phyloP scores from a whole-genome alignment of 1,284 basidiomycete species.

The Earliella scabrosa region DNA sequence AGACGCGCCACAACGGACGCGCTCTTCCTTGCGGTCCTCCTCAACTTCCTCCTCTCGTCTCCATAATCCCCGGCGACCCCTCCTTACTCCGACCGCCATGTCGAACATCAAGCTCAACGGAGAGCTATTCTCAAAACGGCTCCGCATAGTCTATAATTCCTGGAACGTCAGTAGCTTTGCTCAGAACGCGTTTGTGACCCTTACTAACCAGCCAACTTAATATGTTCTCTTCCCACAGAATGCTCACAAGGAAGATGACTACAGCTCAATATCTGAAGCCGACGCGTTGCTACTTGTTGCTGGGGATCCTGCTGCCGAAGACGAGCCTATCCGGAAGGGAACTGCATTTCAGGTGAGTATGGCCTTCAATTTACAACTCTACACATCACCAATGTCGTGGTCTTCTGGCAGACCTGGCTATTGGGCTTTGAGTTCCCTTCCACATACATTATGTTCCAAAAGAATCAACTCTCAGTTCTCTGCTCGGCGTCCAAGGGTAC shows the following conservation, averaged over 20 bases:
- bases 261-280: slow-evolving; percentile 63
- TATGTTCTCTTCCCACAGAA: slow-evolving; percentile 40
- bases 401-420: slow-evolving; percentile 78
- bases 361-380: slow-evolving; percentile 12
- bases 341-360: slow-evolving; percentile 83
- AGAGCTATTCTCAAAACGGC: slow-evolving; percentile 64
- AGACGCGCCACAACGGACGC: slow-evolving; percentile 32
- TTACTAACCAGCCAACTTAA: slow-evolving; percentile 8
- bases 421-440: slow-evolving; percentile 98
- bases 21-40: slow-evolving; percentile 18
- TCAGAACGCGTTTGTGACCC: background rate
- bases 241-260: slow-evolving; percentile 72
- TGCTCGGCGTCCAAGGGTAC: slow-evolving; percentile 91
- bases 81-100: slow-evolving; percentile 34
- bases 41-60: slow-evolving; percentile 12
- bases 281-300: slow-evolving; percentile 80
- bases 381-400: slow-evolving; percentile 23
- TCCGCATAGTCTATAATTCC: slow-evolving; percentile 68
- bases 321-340: slow-evolving; percentile 86
- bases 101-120: slow-evolving; percentile 50
- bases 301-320: slow-evolving; percentile 85
- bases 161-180: slow-evolving; percentile 69
- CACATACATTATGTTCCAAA: slow-evolving; percentile 85
- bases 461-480: slow-evolving; percentile 77
- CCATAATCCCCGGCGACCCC: slow-evolving; percentile 17